Evolutionary conservation across 108 stramenopile species (phyloP).

Genomic region (Skeletonema tropicum): DNA sequence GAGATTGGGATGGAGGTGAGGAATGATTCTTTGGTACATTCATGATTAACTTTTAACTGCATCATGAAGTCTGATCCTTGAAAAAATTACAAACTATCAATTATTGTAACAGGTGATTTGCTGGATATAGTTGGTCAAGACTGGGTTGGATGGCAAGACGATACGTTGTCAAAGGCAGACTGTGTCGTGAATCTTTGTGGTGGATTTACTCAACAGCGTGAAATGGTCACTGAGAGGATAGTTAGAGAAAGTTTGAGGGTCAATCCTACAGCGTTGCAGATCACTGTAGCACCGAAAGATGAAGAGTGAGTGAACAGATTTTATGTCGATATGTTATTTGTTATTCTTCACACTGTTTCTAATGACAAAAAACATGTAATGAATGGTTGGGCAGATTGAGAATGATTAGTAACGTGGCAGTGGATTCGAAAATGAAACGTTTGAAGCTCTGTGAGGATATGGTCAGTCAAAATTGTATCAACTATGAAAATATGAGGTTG

Average conservation of each 20-base stretch:
- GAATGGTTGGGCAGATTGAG: conserved; percentile 14
- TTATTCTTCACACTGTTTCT: not conserved
- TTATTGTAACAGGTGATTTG: conserved; percentile 45
- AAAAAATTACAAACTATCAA: not conserved
- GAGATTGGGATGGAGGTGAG: conserved; percentile 87
- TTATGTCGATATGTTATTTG: not conserved
- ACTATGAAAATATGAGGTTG: conserved; percentile 59
- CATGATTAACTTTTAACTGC: not conserved
- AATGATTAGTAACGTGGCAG: conserved; percentile 50
- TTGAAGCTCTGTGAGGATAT: conserved; percentile 75
- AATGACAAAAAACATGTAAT: not conserved
- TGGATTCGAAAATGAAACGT: conserved; percentile 58
- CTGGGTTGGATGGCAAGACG: conserved; percentile 84
- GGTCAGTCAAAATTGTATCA: conserved; percentile 70
- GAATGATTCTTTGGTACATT: not conserved
- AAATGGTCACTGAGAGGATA: conserved; percentile 76
- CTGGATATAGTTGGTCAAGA: conserved; percentile 85
- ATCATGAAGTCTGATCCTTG: not conserved
- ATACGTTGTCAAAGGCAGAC: conserved; percentile 68
- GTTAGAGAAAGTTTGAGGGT: conserved; percentile 69
- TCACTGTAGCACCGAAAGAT: conserved; percentile 66
- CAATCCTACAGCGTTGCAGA: conserved; percentile 67
- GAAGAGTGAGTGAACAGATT: conserved; percentile 48
- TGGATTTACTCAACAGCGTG: conserved; percentile 80
- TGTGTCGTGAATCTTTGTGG: conserved; percentile 78